Base-by-base conservation (phyloP, 345 rosid species). In the Gynandropsis gynandra region DNA sequence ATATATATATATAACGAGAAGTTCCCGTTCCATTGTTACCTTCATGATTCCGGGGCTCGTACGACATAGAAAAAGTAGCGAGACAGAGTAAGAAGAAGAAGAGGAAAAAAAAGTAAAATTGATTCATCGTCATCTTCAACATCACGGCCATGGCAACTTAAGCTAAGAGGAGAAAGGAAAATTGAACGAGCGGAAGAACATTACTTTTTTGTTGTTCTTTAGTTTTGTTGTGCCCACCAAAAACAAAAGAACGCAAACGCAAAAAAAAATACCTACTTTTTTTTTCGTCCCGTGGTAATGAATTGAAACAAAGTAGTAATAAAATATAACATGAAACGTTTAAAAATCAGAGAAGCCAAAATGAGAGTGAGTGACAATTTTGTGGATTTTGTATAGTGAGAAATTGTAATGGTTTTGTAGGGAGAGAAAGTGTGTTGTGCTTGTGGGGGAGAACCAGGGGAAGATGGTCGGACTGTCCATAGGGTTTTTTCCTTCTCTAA, bases 31-130 rank as follows among this genome's bases (percentile, higher is more conserved):
- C 51, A 8, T 18, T 37, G 21, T 9, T 72, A 89, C 97, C 97
- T 85, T 89, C 97, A 42, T 75, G 95, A 71, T 85, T 89, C 36
- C 89, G 72, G 57, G 95, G 80, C 38, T 85, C 88, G 16, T 81
- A 89, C 0, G 87, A 76, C 53, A 71, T 51, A 36, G 79, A 67
- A 27, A 35, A 60, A 16, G 59, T 35, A 10, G 62, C 49, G 29
- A 63, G 54, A 52, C 56, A 67, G 44, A 81, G 72, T 32, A 63
- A 35, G 45, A 60, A 41, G 50, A 66, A 27, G 32, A 50, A 52
- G 19, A 61, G 63, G 66, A 50, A 66, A 54, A 58, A 34, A 59
- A 29, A 45, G 18, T 56, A 40, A 34, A 8, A 51, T 8, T 42
- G 63, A 44, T 38, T 39, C 8, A 44, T 55, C 61, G 42, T 63